These are phyloP conservation scores for Skeletonema costatum DNA, from an alignment of 108 stramenopile species.

Conservation along the genomic window DNA sequence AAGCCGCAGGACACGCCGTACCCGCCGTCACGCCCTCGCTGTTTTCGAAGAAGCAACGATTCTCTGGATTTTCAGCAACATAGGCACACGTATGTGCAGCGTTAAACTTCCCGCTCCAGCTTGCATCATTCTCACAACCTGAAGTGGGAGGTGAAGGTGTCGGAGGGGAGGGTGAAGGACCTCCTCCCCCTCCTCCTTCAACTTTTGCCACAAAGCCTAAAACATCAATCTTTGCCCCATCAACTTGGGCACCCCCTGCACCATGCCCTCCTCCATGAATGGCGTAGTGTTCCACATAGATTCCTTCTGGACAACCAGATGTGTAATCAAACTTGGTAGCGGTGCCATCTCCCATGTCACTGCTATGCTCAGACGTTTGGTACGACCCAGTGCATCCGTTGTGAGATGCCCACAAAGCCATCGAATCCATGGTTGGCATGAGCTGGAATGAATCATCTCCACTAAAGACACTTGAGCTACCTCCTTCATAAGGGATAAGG, in stretches of 20 bases:
- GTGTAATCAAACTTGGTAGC: constrained; percentile 9
- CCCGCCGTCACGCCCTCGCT: not conserved
- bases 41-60: not conserved
- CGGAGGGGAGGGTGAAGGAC: not conserved
- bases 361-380: constrained; percentile 1
- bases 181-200: not conserved
- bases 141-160: not conserved
- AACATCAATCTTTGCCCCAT: constrained; percentile 13
- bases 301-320: constrained; percentile 3
- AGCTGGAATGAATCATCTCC: constrained; percentile 5
- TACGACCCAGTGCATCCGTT: constrained; percentile 3
- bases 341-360: not conserved
- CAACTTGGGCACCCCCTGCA: constrained; percentile 8
- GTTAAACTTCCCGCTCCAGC: too few relatives aligned
- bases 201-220: not conserved
- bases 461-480: not conserved
- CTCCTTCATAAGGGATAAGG: constrained; percentile 13
- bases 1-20: not conserved
- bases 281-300: constrained; percentile 11
- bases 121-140: not conserved
- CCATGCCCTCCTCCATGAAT: constrained; percentile 4
- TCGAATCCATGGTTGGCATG: constrained; percentile 11
- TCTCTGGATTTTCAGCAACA: too few relatives aligned
- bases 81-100: too few relatives aligned
- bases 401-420: constrained; percentile 4